A percentile compares a stretch with the other conserved stretches of the same genome.
These are phyloP conservation scores for Cutaneotrichosporon sp. DNA, from an alignment of 1,284 basidiomycete genomes.

Conservation along the genomic window DNA sequence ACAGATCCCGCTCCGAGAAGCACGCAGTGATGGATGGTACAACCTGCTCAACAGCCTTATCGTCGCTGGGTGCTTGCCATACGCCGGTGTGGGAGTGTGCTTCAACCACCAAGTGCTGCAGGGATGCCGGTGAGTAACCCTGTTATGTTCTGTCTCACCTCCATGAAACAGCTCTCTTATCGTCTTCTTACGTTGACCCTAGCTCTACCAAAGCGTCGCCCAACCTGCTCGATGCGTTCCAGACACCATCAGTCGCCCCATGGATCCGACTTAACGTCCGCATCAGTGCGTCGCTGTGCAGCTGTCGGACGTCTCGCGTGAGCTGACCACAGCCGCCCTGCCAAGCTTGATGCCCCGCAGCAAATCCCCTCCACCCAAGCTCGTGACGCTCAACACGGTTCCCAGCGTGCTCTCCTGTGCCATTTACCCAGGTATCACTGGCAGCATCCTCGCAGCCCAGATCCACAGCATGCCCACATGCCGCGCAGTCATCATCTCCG, in stretches of 20 bases:
- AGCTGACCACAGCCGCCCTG: conserved; percentile 16
- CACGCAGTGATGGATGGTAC: conserved; percentile 43
- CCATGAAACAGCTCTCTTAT: background rate
- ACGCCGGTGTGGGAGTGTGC: conserved; percentile 42
- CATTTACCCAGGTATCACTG: conserved; percentile 42
- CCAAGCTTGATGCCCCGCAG: conserved; percentile 20
- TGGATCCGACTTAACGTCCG: conserved; percentile 45
- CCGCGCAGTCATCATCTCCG: conserved; percentile 40
- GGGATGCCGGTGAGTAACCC: conserved; percentile 25
- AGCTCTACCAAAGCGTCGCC: conserved; percentile 41
- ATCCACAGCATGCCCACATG: conserved; percentile 41
- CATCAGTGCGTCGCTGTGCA: conserved; percentile 34
- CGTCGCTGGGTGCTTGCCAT: conserved; percentile 40
- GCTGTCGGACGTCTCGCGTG: too few species aligned
- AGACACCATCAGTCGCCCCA: conserved; percentile 36
- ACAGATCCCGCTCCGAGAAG: conserved; percentile 42
- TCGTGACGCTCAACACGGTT: conserved; percentile 29
- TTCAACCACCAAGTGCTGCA: conserved; percentile 41
- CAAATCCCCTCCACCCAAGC: conserved; percentile 20
- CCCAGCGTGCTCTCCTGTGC: conserved; percentile 33
- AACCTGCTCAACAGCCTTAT: conserved; percentile 42
- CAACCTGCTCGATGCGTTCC: conserved; percentile 40
- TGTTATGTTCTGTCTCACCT: background rate
- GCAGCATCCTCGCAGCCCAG: conserved; percentile 39
- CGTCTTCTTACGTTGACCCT: background rate